A percentile compares a stretch with the other conserved stretches of the same genome.
phyloP scores from a whole-genome alignment of 1,139 yeast genomes.

The Casaregolazyma lundiana region DNA sequence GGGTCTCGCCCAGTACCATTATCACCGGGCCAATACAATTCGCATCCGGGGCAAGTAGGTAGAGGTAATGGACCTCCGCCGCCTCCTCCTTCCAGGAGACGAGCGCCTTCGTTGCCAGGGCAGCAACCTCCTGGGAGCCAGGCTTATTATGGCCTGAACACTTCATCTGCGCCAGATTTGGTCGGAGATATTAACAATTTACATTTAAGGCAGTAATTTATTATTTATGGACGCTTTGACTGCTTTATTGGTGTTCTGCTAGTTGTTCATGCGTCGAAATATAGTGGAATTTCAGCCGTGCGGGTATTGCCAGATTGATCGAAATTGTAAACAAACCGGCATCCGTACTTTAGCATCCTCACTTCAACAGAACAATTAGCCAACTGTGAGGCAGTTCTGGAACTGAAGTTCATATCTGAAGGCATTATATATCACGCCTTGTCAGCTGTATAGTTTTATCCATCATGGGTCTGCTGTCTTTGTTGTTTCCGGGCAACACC shows the following conservation, averaged over 20 bases:
- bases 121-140: constrained; percentile 8
- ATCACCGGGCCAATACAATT: constrained; percentile 6
- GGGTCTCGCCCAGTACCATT: constrained; percentile 9
- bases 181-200: constrained; percentile 28
- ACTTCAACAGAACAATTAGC: neutral
- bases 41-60: neutral
- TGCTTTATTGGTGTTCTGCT: neutral
- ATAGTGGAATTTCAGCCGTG: constrained; percentile 4
- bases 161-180: constrained; percentile 28
- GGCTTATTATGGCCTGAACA: constrained; percentile 12
- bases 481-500: constrained; percentile 27
- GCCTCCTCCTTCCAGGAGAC: constrained; percentile 24
- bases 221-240: neutral
- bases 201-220: constrained; percentile 8
- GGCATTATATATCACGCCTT: neutral
- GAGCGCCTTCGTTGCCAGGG: constrained; percentile 25
- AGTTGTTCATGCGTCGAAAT: no score
- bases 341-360: neutral
- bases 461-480: constrained; percentile 29
- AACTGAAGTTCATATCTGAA: neutral
- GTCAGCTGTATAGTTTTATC: neutral
- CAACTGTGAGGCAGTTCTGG: neutral
- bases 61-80: constrained; percentile 16
- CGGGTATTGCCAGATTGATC: constrained; percentile 5
- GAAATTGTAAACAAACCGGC: constrained; percentile 8